Evolutionary conservation across 163 green algal genomes (phyloP), one percentile per base, ranked within the genome.

Genomic region (Chlamydomonas reinhardtii): DNA sequence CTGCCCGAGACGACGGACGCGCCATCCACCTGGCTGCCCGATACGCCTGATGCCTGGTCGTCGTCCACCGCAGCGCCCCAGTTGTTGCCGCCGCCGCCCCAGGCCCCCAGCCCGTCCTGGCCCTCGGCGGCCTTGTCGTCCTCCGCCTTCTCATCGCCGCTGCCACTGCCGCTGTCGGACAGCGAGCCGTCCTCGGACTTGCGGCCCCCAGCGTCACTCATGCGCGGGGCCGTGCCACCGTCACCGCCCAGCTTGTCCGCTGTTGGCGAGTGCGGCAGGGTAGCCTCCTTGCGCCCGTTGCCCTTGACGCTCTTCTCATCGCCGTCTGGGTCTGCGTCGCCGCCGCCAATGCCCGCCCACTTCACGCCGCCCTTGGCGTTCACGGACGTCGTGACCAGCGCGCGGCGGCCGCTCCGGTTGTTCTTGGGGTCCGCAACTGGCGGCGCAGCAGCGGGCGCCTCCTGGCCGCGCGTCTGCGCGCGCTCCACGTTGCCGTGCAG

Each of bases 331-430:
- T 14, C 43, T 9, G 43, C 48, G 39, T 37, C 65, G 65, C 35
- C 59, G 34, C 25, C 54, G 29, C 80, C 80, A 8, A 76, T 14
- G 17, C 72, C 72, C 27, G 81, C 81, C 71, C 71, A 87, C 61
- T 87, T 87, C 61, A 87, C 82, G 31, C 82, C 82, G 39, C 82
- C 82, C 72, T 87, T 83, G 34, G 56, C n/a, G 61, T 37, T 87
- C 54, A 79, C 25, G 6, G 79, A 85, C 0, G 34, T 79, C 34
- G 32, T 74, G 15, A 73, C 52, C 68, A 72, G 31, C 52, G 65
- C 80, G 25, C 80, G 80, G 34, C 68, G 64, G 27, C 25, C 64
- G 35, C 80, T 71, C 48, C 74, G 39, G 48, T 61, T 85, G 79
- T 59, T 77, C 25, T 62, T 77, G 12, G 79, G 52, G 29, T 85